Evolutionary conservation across 768 basidiomycete species (phyloP), one percentile per base, ranked within the genome.

Genomic region (Boletales sp.): DNA sequence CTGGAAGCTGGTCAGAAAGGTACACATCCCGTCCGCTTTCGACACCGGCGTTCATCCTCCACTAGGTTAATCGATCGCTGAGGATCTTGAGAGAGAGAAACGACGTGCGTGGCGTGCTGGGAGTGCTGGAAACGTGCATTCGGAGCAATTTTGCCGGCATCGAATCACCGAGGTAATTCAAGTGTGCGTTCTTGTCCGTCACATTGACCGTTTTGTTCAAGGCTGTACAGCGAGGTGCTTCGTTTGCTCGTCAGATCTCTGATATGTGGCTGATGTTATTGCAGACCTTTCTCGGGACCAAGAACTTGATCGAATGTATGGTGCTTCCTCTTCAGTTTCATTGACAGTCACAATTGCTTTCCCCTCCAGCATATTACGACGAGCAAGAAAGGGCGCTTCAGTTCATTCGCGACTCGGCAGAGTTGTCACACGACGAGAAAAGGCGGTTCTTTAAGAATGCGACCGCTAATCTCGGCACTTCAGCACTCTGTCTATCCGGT

Each of bases 401-500:
- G 54, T 91, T 81, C 61, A 78, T 99, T 43, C 81, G 92, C 5
- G 79, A 84, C 19, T 80, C 89, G 0, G 74, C 79, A 0, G 82
- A 86, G 25, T 71, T 98, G 8, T 81, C 87, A 0, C 71, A 82
- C 13, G 90, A 96, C 49, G 94, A 97, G 70, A 98, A 97, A 73
- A 82, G 82, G 57, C 79, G 84, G 10, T 97, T 99, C 66, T 98
- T 96, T 74, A 87, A 87, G 64, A 85, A 80, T 54, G 82, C 86
- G 40, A 93, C 90, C 63, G 86, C 88, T 42, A 94, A 96, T 70
- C 77, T 94, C 11, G 95, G 95, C 65, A 83, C 88, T 4, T 87
- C 90, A 36, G 95, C 96, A 0, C 72, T 99, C 5, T 98, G 95
- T 67, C 77, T 99, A 11, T 93, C 90, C n/a, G 96, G 96, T 14